Evolutionary conservation across 2,329 filamentous ascomycete species (phyloP), one percentile per base, ranked within the genome.

Genomic region (Lecanicillium sp.): DNA sequence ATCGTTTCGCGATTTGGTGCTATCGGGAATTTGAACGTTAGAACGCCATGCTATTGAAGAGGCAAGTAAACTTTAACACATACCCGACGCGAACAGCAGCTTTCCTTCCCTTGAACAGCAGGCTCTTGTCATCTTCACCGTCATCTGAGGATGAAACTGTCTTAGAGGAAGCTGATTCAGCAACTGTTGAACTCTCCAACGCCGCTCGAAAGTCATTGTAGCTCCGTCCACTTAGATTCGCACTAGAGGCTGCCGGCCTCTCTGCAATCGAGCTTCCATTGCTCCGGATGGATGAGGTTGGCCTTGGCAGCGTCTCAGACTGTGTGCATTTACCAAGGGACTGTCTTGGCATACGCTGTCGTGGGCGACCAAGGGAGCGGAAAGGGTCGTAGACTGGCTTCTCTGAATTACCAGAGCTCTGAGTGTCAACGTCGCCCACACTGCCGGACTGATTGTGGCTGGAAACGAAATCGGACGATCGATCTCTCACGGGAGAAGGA

Each of bases 401-500:
- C 9, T 29, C 22, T 6, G 22, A 25, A 11, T 6, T 25, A 11
- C 11, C 6, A 25, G 22, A 25, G 22, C 7, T 25, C 22, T 25
- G 22, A 25, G 22, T 25, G 6, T 25, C 22, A 25, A 11, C 22
- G 22, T 25, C 22, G 22, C 22, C 22, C 7, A 11, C 22, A 25
- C 6, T 6, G 22, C 22, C 11, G 22, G 22, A 11, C 22, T 35
- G 37, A 29, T 29, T 28, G 15, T 41, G 19, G 5, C 14, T 34
- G 4, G 35, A 31, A 12, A 13, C 14, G 15, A 32, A 28, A 14
- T 43, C 41, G 4, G 42, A 17, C 9, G 46, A 45, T 20, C 43
- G 44, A 25, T 57, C 49, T 50, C 72, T 74, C 44, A 57, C 53
- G 1, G 74, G 72, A 1, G 76, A 79, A 3, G 73, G 60, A 20